Percentiles rank a stretch among this genome's conserved stretches.
These are phyloP conservation scores for Phellopilus nigrolimitatus DNA, from an alignment of 1,284 basidiomycete genomes.

Conservation along the genomic window DNA sequence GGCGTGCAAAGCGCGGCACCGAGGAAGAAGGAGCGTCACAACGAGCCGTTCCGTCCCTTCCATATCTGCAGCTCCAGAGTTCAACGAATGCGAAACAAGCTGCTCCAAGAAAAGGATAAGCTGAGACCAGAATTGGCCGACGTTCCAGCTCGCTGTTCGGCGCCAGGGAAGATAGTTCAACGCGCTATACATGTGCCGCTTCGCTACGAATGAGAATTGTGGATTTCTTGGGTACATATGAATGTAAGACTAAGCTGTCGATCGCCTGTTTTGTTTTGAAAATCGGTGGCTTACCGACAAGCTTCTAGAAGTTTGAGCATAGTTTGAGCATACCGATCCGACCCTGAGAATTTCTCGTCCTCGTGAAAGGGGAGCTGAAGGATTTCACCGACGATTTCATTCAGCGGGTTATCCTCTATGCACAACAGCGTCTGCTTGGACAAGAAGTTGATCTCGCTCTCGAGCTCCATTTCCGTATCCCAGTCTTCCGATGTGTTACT, in stretches of 20 bases:
- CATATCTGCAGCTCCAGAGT: not conserved
- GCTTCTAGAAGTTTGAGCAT: not conserved
- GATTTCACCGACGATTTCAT: not conserved
- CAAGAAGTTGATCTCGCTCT: not conserved
- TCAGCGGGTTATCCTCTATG: slow-evolving; percentile 1
- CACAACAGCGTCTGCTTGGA: not conserved
- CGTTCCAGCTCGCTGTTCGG: not conserved
- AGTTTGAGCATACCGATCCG: not conserved
- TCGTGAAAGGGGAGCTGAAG: not conserved
- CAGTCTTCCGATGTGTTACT: not conserved
- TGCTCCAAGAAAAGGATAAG: not conserved
- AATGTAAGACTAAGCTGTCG: not conserved
- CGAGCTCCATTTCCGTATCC: not conserved
- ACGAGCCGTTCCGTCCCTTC: not conserved
- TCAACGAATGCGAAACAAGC: not conserved
- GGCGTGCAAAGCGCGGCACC: not conserved
- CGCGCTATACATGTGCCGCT: not conserved
- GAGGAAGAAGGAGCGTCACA: not conserved
- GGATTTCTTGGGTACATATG: not conserved
- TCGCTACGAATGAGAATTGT: not conserved
- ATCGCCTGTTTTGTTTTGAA: not conserved
- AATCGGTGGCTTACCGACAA: not conserved
- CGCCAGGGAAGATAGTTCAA: slow-evolving; percentile 1
- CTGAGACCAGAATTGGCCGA: not conserved
- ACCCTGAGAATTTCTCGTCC: not conserved